Evolutionary conservation across 1,284 basidiomycete species (phyloP), one percentile per base, ranked within the genome.

Genomic region (Boletus nobilissimus): DNA sequence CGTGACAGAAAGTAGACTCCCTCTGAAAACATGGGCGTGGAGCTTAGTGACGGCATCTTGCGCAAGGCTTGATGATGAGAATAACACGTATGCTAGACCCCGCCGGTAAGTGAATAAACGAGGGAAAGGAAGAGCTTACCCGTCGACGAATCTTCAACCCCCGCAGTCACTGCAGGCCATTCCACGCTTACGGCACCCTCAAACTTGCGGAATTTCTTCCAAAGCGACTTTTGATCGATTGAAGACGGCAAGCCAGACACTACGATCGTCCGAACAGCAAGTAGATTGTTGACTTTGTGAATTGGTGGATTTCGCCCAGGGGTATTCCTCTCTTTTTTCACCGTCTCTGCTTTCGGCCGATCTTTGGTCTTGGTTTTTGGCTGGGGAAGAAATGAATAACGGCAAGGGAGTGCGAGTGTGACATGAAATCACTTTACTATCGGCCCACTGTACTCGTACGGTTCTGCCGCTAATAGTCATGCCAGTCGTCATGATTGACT

Each of bases 1-100:
- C 13, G 95, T 94, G n/a, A 94, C 96, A 13, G 95, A 97, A 39
- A 99, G 91, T 26, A 97, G 88, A 6, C 91, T 89, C 63, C 97
- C 97, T 86, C 99, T 98, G 91, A 95, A 99, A 62, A 97, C 94
- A 85, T 98, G 97, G 1, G 96, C 96, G 84, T 99, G 97, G 2
- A 99, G 92, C 87, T 97, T 97, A 76, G 87, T 88, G 43, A 96
- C 91, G 3, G 95, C 95, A 34, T 93, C 92, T 70, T 91, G 89
- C 0, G 97, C 97, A 74, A 92, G 88, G 10, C 89, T 89, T 18
- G 97, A 93, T 1, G 92, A 93, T 3, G 90, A 87, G 86, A 98
- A 98, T 43, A 97, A 83, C 63, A 95, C 92, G 81, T 96, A 90
- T 7, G 97, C 97, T 81, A n/a, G 46, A 74, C 85, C 43, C 36